Evolutionary conservation across 495 filamentous ascomycete genomes (phyloP).

Genomic region (Trichodelitschia bisporula): DNA sequence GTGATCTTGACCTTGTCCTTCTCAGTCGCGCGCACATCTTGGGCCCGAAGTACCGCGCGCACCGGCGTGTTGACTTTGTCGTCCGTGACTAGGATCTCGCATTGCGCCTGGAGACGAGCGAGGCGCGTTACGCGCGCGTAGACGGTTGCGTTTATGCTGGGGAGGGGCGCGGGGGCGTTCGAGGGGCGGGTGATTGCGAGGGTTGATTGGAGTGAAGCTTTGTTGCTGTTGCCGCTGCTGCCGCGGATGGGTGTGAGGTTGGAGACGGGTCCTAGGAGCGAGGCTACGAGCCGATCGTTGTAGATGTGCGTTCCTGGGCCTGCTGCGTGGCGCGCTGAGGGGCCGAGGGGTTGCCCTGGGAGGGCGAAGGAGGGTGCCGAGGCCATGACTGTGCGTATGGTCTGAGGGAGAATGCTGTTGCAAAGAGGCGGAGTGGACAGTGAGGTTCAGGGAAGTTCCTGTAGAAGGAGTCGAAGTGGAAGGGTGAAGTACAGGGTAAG

Average conservation of each 20-base stretch:
- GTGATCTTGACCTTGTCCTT: conserved; percentile 80
- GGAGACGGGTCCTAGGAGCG: conserved; percentile 33
- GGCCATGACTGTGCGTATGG: too few relatives aligned
- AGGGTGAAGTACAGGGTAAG: too few relatives aligned
- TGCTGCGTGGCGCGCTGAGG: conserved; percentile 32
- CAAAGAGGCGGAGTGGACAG: too few relatives aligned
- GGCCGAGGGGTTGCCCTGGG: conserved; percentile 59
- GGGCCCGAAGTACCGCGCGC: conserved; percentile 30
- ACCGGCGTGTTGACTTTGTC: conserved; percentile 1
- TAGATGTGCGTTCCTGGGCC: conserved; percentile 69
- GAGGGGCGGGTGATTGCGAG: conserved; percentile 13
- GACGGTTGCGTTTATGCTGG: conserved; percentile 44
- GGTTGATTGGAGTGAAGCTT: conserved; percentile 4
- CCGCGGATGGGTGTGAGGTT: conserved; percentile 22
- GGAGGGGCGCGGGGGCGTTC: conserved; percentile 7
- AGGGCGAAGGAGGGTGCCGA: conserved; percentile 23
- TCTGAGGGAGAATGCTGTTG: too few relatives aligned
- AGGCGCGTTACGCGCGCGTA: conserved; percentile 71
- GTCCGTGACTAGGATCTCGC: conserved; percentile 57
- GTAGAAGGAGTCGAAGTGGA: too few relatives aligned
- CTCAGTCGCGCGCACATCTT: conserved; percentile 86
- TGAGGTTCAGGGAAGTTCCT: too few relatives aligned
- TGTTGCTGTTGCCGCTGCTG: conserved; percentile 9
- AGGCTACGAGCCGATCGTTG: conserved; percentile 44
- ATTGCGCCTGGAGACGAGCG: conserved; percentile 53